phyloP scores from a whole-genome alignment of 179 eudicot species.

The Gypsophila paniculata region DNA sequence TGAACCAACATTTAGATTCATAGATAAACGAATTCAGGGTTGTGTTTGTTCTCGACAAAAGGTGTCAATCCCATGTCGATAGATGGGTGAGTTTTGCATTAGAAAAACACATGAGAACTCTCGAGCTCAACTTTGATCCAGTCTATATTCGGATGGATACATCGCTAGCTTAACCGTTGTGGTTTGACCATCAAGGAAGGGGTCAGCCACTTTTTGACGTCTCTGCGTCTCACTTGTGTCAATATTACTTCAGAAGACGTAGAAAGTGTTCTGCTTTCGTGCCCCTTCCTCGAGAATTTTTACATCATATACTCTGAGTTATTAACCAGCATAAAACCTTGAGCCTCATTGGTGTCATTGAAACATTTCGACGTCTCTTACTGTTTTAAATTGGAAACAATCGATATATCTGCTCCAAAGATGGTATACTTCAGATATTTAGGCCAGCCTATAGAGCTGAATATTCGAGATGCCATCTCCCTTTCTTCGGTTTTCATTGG shows the following conservation, averaged over 20 bases:
- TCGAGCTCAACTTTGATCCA: constrained; percentile 10
- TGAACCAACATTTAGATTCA: constrained; percentile 2
- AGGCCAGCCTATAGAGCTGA: background rate
- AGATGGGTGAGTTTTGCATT: constrained; percentile 16
- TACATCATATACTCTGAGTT: background rate
- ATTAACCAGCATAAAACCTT: constrained; percentile 2
- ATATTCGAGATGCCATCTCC: constrained; percentile 1
- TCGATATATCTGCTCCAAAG: constrained; percentile 13
- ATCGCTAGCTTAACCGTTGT: background rate
- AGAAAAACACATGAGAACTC: constrained; percentile 6
- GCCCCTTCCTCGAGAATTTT: constrained; percentile 16
- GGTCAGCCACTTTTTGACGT: background rate
- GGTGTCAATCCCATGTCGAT: constrained; percentile 2
- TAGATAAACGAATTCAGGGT: constrained; percentile 10
- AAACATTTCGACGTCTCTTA: constrained; percentile 1
- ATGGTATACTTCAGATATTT: background rate
- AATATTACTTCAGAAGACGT: constrained; percentile 10
- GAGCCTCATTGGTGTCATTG: background rate
- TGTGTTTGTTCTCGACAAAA: background rate
- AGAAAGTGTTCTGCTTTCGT: constrained; percentile 4
- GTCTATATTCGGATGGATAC: background rate
- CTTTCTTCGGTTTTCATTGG: constrained; percentile 12
- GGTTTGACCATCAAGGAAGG: background rate
- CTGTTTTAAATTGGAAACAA: background rate
- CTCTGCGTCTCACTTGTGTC: background rate